These are phyloP conservation scores for Sphagnum fallax DNA, from an alignment of 228 moss, liverwort and hornwort genomes.

Conservation along the genomic window DNA sequence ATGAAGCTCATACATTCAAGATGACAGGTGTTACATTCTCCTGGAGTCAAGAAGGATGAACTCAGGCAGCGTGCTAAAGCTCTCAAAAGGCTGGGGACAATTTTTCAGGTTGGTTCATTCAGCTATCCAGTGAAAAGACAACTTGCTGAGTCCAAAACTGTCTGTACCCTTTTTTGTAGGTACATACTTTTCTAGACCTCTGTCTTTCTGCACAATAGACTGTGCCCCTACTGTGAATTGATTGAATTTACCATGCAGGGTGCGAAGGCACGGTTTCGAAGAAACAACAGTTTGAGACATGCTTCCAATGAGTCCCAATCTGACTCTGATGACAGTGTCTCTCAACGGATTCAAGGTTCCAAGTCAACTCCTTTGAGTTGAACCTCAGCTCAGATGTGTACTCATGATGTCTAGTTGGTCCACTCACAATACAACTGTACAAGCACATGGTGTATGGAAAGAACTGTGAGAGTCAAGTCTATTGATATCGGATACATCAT, in stretches of 20 bases:
- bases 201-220: neutral
- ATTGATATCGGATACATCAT: too few relatives aligned
- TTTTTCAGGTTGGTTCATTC: slow-evolving; percentile 46
- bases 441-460: too few relatives aligned
- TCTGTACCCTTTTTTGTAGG: neutral
- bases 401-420: too few relatives aligned
- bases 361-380: too few relatives aligned
- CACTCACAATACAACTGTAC: too few relatives aligned
- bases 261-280: neutral
- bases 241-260: neutral
- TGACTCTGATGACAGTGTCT: too few relatives aligned
- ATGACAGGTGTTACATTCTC: slow-evolving; percentile 49
- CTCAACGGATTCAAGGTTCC: too few relatives aligned
- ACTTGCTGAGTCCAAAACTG: neutral
- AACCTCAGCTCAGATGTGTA: too few relatives aligned
- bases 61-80: slow-evolving; percentile 61
- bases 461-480: too few relatives aligned
- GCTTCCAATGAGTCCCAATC: too few relatives aligned
- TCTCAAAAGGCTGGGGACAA: slow-evolving; percentile 62
- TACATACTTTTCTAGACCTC: neutral
- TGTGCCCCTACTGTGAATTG: neutral
- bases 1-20: neutral
- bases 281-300: neutral
- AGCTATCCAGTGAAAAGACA: neutral
- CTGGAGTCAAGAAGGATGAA: slow-evolving; percentile 13